Evolutionary conservation across 2,329 filamentous ascomycete species (phyloP).

Genomic region (Pseudogymnoascus sp.): DNA sequence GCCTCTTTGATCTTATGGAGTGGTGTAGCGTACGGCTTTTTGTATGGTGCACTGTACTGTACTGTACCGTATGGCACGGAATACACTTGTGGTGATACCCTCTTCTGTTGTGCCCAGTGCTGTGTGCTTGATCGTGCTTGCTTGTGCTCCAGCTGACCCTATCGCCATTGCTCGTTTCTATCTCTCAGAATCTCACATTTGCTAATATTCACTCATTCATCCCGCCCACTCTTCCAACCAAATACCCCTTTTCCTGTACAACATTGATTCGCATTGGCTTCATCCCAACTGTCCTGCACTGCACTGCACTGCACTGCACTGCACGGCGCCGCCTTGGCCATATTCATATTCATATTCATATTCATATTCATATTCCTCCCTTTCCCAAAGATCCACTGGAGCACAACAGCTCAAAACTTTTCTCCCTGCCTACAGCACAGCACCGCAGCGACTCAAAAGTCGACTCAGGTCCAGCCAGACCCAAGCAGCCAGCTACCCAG

Average conservation of each 20-base stretch:
- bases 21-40: not conserved
- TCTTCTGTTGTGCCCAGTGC: not conserved
- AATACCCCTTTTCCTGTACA: not conserved
- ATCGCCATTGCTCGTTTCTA: not conserved
- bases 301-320: not conserved
- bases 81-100: not conserved
- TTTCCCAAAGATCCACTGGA: not conserved
- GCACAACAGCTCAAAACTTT: not conserved
- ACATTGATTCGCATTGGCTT: constrained; percentile 4
- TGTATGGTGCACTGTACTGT: not conserved
- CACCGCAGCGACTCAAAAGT: not conserved
- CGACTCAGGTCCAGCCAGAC: not conserved
- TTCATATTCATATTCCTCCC: not conserved
- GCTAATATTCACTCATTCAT: not conserved
- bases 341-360: no score
- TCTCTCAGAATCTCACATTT: not conserved
- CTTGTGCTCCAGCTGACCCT: not conserved
- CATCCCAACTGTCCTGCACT: not conserved
- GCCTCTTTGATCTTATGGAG: not conserved
- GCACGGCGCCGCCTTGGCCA: no score
- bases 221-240: not conserved
- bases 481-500: no score
- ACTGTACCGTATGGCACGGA: no score
- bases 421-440: no score
- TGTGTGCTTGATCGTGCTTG: not conserved